Conservation (phyloP, 2,329 filamentous ascomycete genomes). For the Metarhizium anisopliae region DNA sequence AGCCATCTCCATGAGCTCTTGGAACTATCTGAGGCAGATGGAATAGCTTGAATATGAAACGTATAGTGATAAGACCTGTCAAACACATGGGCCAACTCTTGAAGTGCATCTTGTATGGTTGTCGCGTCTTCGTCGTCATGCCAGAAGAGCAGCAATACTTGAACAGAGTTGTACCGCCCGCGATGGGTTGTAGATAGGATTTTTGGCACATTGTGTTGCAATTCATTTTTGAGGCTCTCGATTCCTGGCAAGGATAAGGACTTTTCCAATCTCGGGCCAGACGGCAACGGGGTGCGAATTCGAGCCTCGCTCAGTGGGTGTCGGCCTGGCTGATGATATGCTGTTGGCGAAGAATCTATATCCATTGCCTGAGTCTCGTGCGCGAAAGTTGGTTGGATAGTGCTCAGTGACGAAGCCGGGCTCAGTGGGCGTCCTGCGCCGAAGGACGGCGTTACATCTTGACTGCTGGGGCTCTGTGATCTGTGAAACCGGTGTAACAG, state of each 20-base stretch:
- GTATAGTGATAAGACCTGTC: slow-evolving; percentile 43
- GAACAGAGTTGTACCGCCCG: slow-evolving; percentile 43
- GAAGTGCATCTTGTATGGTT: slow-evolving; percentile 30
- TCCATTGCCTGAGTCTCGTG: slow-evolving; percentile 47
- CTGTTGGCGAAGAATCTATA: slow-evolving; percentile 31
- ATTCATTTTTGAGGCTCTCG: slow-evolving; percentile 40
- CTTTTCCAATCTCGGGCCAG: slow-evolving; percentile 46
- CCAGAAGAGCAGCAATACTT: slow-evolving; percentile 47
- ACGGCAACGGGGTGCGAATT: slow-evolving; percentile 47
- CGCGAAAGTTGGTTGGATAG: slow-evolving; percentile 28
- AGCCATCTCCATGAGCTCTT: slow-evolving; percentile 46
- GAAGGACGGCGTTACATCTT: slow-evolving; percentile 36
- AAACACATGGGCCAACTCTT: slow-evolving; percentile 41
- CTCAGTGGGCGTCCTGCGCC: slow-evolving; percentile 36
- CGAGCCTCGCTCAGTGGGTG: slow-evolving; percentile 36
- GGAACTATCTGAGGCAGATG: slow-evolving; percentile 35
- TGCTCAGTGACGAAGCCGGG: slow-evolving; percentile 29
- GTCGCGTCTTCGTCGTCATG: slow-evolving; percentile 40
- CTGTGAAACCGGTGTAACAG: slow-evolving; percentile 44
- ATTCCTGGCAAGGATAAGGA: slow-evolving; percentile 39
- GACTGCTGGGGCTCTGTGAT: slow-evolving; percentile 40
- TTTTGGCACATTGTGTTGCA: slow-evolving; percentile 41
- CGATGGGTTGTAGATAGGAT: slow-evolving; percentile 41
- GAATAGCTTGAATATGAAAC: slow-evolving; percentile 40
- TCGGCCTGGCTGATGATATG: slow-evolving; percentile 26